Base-by-base conservation (phyloP, 192 early-diverging fungal genomes). In the Coemansia sp. region DNA sequence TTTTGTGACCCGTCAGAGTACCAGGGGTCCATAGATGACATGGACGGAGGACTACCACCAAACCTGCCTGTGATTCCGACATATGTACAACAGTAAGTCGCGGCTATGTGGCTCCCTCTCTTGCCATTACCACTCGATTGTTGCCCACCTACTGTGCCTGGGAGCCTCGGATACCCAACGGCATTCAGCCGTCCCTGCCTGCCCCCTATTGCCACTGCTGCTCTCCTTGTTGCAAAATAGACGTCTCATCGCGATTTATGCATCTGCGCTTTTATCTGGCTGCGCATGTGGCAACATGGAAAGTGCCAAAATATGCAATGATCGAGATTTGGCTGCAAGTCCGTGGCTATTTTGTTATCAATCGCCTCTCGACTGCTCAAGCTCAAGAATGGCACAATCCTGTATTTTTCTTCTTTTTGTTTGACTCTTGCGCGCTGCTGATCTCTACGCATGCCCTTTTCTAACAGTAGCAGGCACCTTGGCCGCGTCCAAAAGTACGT, bases 401-500 rank as follows among this genome's bases (percentile, higher is more conserved):
- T 17, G 12, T 36, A 39, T 60, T 17, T 42, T 34, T 24, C 43
- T 52, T 21, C 12, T 53, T 52, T 19, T 21, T 41, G 3, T 21
- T 38, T 19, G 7, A n/a, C 52, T 5, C 21, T n/a, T 27, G 21
- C 42, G 6, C 41, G 5, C 37, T 29, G 15, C 6, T 54, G 32
- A 14, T 7, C 29, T 26, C 22, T 29, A 24, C 14, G 14, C 21
- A 57, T 65, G 40, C n/a, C 36, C 17, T 26, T 56, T 43, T 24
- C 52, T 34, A 27, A 26, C n/a, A 44, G 35, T 80, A 78, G 69
- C 58, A 58, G 40, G 32, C 66, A 41, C n/a, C 58, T 69, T 24
- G 76, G 76, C 41, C 62, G 58, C 38, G 35, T 72, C 29, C 58
- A 66, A 33, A 91, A 83, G 63, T 91, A 80, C 56, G 68, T 75